Base-by-base conservation (phyloP, 164 flowering plant species). In the Umbellularia californica region DNA sequence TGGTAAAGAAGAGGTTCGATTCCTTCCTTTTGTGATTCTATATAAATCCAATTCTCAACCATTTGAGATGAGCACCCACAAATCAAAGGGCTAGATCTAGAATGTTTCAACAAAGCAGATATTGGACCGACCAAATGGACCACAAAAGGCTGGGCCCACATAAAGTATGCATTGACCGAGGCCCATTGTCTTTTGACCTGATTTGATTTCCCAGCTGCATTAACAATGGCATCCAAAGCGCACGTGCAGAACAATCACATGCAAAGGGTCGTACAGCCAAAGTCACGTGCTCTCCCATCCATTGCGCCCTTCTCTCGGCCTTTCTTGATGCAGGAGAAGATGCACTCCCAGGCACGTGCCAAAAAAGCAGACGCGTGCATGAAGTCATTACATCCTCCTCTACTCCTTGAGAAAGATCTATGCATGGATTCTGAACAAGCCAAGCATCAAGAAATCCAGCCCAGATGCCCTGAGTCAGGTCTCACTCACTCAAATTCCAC, bases 301-400 rank as follows among this genome's bases (percentile, higher is more conserved):
- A 15, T 41, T 41, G 22, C 70, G 70, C 47, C 70, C 70, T 68
- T 33, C 50, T 68, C 70, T 15, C 23, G 22, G 5, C 70, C 70
- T 30, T 68, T 68, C 70, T 41, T 41, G 28, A 33, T 68, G 70
- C 70, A 11, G 23, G 27, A 65, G 50, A 14, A 10, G 22, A 5
- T 68, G 70, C 70, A 68, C 17, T 33, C 15, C 23, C 70, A 28
- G 28, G 6, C 70, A n/a, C 70, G 17, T 41, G 47, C 47, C 35
- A 5, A 41, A 41, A 41, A 24, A 23, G 30, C 9, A 24, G 64
- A 23, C 30, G 27, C 68, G 35, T 65, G 68, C 68, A 23, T 22
- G 27, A 25, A 24, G 24, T 22, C 68, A n/a, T 24, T 65, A 19
- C 2, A 65, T 35, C 47, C 7, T 35, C 41, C 6, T 35, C 9